Evolutionary conservation across 1,284 basidiomycete genomes (phyloP).

Genomic region (Tilletia indica): DNA sequence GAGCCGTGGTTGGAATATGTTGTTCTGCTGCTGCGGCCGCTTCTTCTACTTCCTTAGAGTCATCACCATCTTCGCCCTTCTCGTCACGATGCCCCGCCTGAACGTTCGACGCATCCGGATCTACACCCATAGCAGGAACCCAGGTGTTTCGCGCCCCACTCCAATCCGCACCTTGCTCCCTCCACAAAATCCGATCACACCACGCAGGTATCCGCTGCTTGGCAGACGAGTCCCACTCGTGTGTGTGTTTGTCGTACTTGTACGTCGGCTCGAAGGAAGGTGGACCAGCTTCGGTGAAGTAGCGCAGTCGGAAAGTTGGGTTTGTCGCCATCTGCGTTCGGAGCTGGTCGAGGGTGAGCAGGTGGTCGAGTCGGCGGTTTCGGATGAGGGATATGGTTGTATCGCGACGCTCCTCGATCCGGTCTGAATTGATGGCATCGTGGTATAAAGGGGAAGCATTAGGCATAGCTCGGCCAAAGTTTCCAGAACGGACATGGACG

Average conservation of each 20-base stretch:
- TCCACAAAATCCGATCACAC: constrained; percentile 89
- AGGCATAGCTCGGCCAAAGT: not conserved
- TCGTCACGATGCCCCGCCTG: too few species aligned
- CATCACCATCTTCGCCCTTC: too few species aligned
- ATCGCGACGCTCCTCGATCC: constrained; percentile 85
- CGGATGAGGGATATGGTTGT: constrained; percentile 70
- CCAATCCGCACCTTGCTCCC: constrained; percentile 67
- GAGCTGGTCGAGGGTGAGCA: constrained; percentile 82
- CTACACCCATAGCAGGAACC: not conserved
- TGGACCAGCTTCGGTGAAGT: constrained; percentile 70
- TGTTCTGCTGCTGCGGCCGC: too few species aligned
- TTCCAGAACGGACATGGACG: not conserved
- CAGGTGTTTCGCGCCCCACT: constrained; percentile 17
- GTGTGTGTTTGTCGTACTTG: constrained; percentile 78
- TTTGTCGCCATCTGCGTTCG: constrained; percentile 82
- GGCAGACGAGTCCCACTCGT: constrained; percentile 79
- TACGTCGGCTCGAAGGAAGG: constrained; percentile 79
- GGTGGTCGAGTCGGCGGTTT: constrained; percentile 65
- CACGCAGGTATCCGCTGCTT: constrained; percentile 87
- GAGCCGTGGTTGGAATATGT: not conserved
- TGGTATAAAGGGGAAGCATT: not conserved
- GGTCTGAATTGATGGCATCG: constrained; percentile 61
- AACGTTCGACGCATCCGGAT: too few species aligned
- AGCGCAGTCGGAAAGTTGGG: constrained; percentile 77
- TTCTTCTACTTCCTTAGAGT: too few species aligned